Base-by-base conservation (phyloP, 2,329 filamentous ascomycete genomes). In the Nemania sp. region DNA sequence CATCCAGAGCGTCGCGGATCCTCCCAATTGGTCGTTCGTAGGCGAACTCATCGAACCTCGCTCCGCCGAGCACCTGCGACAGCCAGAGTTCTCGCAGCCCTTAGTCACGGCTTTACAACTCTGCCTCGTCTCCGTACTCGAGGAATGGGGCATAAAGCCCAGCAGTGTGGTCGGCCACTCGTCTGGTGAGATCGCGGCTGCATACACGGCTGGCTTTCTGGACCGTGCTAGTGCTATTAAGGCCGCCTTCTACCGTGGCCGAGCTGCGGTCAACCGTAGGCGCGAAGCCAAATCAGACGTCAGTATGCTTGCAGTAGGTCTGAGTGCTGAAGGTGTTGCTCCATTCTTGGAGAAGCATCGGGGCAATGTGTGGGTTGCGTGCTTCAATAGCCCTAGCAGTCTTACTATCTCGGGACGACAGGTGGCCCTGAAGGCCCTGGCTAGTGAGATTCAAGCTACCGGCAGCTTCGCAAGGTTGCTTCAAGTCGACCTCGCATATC, bases 301-400 rank as follows among this genome's bases (percentile, higher is more conserved):
- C 2, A 61, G 58, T 3, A 64, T 66, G 63, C 14, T 64, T 0
- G 63, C 62, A 2, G 58, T 63, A 2, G 59, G 61, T 2, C 30
- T 66, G 2, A 39, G 45, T 33, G 24, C 43, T 5, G 42, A 60
- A 0, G 39, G 24, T 7, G 19, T 40, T 3, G 3, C 6, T 0
- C 28, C 28, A 3, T 31, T 31, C 8, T 14, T 31, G 11, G 9
- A 31, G 28, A 31, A 31, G n/a, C 9, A 31, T 14, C 9, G 8
- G 3, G 9, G 5, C 9, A 5, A 3, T 31, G 28, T 14, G 9
- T 46, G 23, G 36, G 60, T 67, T 8, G 65, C 66, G 14, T 69
- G 66, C 36, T 62, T 56, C 33, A 69, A 70, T 41, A 69, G 66
- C 37, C 64, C 65, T 0, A 52, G 6, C 4, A 68, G 65, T 24